A percentile compares a stretch with the other conserved stretches of the same genome.
These are phyloP conservation scores for Gamarada debralockiae DNA, from an alignment of 495 filamentous ascomycete species.

Conservation along the genomic window DNA sequence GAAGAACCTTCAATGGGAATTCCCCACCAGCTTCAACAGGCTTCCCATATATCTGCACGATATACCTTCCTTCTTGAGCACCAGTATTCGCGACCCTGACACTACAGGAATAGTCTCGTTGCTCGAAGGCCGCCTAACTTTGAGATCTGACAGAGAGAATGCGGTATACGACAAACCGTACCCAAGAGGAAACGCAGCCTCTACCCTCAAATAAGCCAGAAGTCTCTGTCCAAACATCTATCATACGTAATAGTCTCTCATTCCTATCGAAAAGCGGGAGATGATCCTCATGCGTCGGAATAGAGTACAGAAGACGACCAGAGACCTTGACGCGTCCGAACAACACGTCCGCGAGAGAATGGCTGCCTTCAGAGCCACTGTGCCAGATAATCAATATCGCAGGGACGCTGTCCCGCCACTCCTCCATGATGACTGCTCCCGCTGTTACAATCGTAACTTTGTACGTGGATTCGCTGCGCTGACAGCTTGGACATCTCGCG, in stretches of 20 bases:
- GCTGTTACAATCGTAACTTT: constrained; percentile 18
- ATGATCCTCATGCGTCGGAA: constrained; percentile 23
- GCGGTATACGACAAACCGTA: constrained; percentile 70
- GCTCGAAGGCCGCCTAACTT: constrained; percentile 27
- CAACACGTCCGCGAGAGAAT: constrained; percentile 79
- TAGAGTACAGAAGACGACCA: constrained; percentile 26
- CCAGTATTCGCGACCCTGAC: constrained; percentile 51
- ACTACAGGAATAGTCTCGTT: constrained; percentile 16
- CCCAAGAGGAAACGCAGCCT: constrained; percentile 58
- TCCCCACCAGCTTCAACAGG: not conserved
- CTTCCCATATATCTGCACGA: constrained; percentile 60
- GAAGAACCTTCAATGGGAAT: constrained; percentile 6
- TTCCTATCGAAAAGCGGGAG: constrained; percentile 20
- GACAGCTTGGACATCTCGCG: constrained; percentile 3
- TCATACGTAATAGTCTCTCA: constrained; percentile 17
- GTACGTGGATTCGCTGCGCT: constrained; percentile 4
- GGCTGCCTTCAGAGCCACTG: constrained; percentile 62
- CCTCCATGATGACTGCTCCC: constrained; percentile 20
- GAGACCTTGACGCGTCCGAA: constrained; percentile 83
- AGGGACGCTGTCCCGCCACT: constrained; percentile 14
- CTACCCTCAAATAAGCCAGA: constrained; percentile 15
- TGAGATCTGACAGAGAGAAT: constrained; percentile 55
- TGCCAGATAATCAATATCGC: constrained; percentile 24
- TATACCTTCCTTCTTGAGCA: constrained; percentile 56
- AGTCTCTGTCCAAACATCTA: constrained; percentile 20